Percentiles rank a stretch among this genome's conserved stretches.
These are phyloP conservation scores for Microthlaspi erraticum DNA, from an alignment of 345 rosid species.

Conservation along the genomic window DNA sequence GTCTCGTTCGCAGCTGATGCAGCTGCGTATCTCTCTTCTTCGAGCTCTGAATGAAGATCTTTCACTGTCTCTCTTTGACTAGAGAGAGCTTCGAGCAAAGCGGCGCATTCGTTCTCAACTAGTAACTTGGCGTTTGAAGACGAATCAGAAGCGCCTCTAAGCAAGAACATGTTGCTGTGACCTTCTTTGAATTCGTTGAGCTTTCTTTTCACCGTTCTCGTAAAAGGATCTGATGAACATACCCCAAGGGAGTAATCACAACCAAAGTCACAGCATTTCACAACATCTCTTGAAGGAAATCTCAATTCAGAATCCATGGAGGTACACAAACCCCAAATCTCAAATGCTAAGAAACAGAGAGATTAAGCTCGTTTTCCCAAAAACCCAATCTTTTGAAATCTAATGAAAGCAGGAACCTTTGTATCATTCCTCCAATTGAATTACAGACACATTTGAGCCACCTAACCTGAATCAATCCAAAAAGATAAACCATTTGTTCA, in stretches of 20 bases:
- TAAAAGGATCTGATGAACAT: slow-evolving; percentile 36
- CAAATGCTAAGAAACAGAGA: slow-evolving; percentile 17
- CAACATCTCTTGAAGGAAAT: slow-evolving; percentile 48
- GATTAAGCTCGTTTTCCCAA: slow-evolving; percentile 17
- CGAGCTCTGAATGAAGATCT: slow-evolving; percentile 65
- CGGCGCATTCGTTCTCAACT: slow-evolving; percentile 72
- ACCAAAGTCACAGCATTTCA: slow-evolving; percentile 60
- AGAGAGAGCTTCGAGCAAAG: slow-evolving; percentile 66
- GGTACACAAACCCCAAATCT: slow-evolving; percentile 37
- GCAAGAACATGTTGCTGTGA: slow-evolving; percentile 43
- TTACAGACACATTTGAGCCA: slow-evolving; percentile 22
- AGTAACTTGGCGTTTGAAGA: slow-evolving; percentile 61
- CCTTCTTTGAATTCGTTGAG: slow-evolving; percentile 43
- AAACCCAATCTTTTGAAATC: slow-evolving; percentile 28
- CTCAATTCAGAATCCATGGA: slow-evolving; percentile 62
- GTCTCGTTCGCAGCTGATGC: slow-evolving; percentile 89
- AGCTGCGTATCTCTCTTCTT: slow-evolving; percentile 88
- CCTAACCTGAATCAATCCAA: slow-evolving; percentile 7
- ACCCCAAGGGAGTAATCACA: slow-evolving; percentile 51
- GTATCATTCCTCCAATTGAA: slow-evolving; percentile 20
- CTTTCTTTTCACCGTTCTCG: slow-evolving; percentile 47
- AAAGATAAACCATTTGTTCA: not conserved
- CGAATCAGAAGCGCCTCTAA: slow-evolving; percentile 54
- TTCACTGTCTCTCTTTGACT: slow-evolving; percentile 64
- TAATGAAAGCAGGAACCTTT: slow-evolving; percentile 23